Percentiles rank a stretch among this genome's conserved stretches.
These are phyloP conservation scores for Sporothrix humicola DNA, from an alignment of 2,329 filamentous ascomycete genomes.

Conservation along the genomic window DNA sequence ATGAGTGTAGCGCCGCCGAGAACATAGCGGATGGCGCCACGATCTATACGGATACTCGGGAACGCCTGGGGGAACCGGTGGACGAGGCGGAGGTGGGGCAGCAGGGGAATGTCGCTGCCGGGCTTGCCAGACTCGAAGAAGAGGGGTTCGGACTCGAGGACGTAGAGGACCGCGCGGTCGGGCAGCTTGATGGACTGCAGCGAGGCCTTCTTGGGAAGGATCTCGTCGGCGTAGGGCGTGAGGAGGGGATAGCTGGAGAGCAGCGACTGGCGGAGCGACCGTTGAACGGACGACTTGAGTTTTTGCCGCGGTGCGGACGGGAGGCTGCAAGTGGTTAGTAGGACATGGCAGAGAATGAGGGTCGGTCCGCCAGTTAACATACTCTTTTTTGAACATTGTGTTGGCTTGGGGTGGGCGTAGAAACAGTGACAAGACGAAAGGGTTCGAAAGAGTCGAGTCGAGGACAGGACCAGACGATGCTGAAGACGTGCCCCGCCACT, in stretches of 20 bases:
- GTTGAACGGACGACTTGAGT: conserved; percentile 95
- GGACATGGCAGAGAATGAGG: not conserved
- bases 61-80: conserved; percentile 89
- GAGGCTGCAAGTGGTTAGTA: conserved; percentile 59
- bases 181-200: conserved; percentile 91
- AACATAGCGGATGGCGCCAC: conserved; percentile 96
- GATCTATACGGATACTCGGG: conserved; percentile 85
- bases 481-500: conserved; percentile 29
- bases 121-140: conserved; percentile 81
- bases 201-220: conserved; percentile 93
- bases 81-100: conserved; percentile 87
- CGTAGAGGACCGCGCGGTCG: conserved; percentile 87
- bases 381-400: conserved; percentile 94
- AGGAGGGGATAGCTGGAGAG: conserved; percentile 85
- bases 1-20: conserved; percentile 92
- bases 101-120: conserved; percentile 56
- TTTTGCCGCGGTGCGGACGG: conserved; percentile 83
- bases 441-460: not conserved
- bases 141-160: conserved; percentile 75
- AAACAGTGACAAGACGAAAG: not conserved
- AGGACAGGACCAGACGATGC: not conserved
- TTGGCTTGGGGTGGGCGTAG: not conserved
- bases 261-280: conserved; percentile 80
- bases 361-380: conserved; percentile 43
- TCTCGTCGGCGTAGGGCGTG: conserved; percentile 85